These are phyloP conservation scores for Periglandula ipomoeae DNA, from an alignment of 2,329 filamentous ascomycete genomes.

Conservation along the genomic window DNA sequence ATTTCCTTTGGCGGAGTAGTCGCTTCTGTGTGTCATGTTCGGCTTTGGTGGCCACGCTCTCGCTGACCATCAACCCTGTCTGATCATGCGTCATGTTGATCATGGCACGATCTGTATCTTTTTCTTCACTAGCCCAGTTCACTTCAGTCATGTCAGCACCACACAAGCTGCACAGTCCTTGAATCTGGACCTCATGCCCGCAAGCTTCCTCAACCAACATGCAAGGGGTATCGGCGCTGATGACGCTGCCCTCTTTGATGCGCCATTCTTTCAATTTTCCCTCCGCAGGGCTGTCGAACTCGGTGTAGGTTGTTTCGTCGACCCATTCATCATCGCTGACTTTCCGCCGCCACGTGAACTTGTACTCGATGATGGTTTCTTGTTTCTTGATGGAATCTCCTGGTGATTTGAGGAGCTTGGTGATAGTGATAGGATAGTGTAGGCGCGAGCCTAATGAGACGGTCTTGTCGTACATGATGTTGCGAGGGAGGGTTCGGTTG, in stretches of 20 bases:
- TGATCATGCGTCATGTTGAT: conserved; percentile 96
- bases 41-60: conserved; percentile 66
- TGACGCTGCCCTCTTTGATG: conserved; percentile 56
- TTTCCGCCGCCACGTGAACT: conserved; percentile 70
- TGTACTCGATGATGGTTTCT: conserved; percentile 77
- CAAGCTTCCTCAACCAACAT: conserved; percentile 86
- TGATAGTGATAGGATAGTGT: conserved; percentile 90
- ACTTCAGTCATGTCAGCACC: conserved; percentile 93
- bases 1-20: conserved; percentile 69
- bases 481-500: not conserved
- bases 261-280: conserved; percentile 72
- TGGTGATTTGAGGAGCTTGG: conserved; percentile 66
- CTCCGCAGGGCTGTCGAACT: conserved; percentile 77
- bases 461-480: conserved; percentile 29
- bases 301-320: conserved; percentile 60
- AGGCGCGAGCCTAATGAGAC: conserved; percentile 53
- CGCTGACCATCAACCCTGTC: conserved; percentile 75
- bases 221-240: conserved; percentile 47
- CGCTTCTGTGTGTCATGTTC: conserved; percentile 83
- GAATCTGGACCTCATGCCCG: conserved; percentile 82
- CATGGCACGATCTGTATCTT: conserved; percentile 75
- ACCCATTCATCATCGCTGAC: conserved; percentile 56
- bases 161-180: conserved; percentile 82
- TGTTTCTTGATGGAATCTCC: conserved; percentile 69
- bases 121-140: conserved; percentile 71